Percentiles rank a stretch among this genome's conserved stretches.
Evolutionary conservation across 1,284 basidiomycete species (phyloP).

Genomic region (Boletus chippewaensis): DNA sequence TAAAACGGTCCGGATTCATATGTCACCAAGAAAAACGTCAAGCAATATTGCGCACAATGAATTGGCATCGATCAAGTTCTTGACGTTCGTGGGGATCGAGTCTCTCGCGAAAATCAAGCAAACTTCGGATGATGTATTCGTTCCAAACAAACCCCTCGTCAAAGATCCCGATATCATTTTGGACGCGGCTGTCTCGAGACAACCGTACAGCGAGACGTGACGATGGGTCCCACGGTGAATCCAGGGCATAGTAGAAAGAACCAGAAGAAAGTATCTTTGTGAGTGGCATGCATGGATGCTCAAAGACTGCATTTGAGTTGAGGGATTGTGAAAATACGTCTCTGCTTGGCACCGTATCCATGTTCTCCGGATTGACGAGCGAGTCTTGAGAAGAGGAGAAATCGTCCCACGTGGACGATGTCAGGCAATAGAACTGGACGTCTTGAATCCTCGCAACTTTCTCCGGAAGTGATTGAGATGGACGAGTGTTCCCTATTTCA

Average conservation of each 20-base stretch:
- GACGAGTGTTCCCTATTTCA: slow-evolving; percentile 73
- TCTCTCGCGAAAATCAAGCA: slow-evolving; percentile 75
- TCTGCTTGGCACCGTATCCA: slow-evolving; percentile 42
- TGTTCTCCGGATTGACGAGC: slow-evolving; percentile 44
- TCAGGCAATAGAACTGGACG: slow-evolving; percentile 71
- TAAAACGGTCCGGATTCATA: slow-evolving; percentile 24
- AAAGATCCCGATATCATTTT: slow-evolving; percentile 55
- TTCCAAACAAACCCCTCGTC: slow-evolving; percentile 89
- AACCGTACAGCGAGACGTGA: slow-evolving; percentile 68
- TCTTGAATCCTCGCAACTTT: slow-evolving; percentile 70
- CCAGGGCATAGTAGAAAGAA: slow-evolving; percentile 88
- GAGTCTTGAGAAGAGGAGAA: slow-evolving; percentile 46
- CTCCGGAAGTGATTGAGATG: slow-evolving; percentile 52
- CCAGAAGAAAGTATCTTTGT: slow-evolving; percentile 89
- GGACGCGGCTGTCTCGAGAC: slow-evolving; percentile 42
- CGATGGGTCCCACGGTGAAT: slow-evolving; percentile 84
- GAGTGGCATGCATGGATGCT: slow-evolving; percentile 87
- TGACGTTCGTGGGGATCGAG: slow-evolving; percentile 62
- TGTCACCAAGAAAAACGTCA: slow-evolving; percentile 31
- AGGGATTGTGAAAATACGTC: slow-evolving; percentile 45
- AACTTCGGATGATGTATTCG: slow-evolving; percentile 71
- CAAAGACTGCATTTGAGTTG: slow-evolving; percentile 47
- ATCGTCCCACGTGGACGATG: slow-evolving; percentile 66
- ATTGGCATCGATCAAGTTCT: slow-evolving; percentile 72
- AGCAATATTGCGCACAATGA: slow-evolving; percentile 53